Evolutionary conservation across 192 early-diverging fungal species (phyloP).

Genomic region (Chytriomyces confervae): DNA sequence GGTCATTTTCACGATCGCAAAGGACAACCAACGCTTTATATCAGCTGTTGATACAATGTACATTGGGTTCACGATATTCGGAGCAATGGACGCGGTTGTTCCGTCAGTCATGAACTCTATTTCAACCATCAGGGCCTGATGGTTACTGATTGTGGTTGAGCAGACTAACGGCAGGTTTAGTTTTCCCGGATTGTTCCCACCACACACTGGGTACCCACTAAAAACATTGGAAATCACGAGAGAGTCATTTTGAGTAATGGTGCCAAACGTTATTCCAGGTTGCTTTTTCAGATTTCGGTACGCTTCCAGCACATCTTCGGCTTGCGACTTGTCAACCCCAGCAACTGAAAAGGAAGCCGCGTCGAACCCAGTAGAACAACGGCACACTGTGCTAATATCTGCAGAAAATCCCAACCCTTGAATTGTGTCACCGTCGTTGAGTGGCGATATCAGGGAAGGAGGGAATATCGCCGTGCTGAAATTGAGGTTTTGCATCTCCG

Average conservation of each 20-base stretch:
- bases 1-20: background rate
- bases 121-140: background rate
- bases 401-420: conserved; percentile 17
- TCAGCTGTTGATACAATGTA: background rate
- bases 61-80: conserved; percentile 7
- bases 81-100: conserved; percentile 35
- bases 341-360: background rate
- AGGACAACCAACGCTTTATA: background rate
- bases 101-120: conserved; percentile 32
- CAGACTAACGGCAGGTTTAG: conserved; percentile 9
- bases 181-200: background rate
- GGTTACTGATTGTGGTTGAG: conserved; percentile 24
- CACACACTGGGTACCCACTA: conserved; percentile 2
- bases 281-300: background rate
- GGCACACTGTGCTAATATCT: conserved; percentile 19
- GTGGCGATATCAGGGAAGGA: conserved; percentile 4
- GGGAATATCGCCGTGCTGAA: background rate
- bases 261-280: conserved; percentile 2
- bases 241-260: background rate
- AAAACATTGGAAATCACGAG: conserved; percentile 18
- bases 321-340: conserved; percentile 3
- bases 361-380: background rate
- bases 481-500: conserved; percentile 11
- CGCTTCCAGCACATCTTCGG: background rate
- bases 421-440: conserved; percentile 35